Evolutionary conservation across 176 grass and related monocot species (phyloP).

Genomic region (Triticum urartu): DNA sequence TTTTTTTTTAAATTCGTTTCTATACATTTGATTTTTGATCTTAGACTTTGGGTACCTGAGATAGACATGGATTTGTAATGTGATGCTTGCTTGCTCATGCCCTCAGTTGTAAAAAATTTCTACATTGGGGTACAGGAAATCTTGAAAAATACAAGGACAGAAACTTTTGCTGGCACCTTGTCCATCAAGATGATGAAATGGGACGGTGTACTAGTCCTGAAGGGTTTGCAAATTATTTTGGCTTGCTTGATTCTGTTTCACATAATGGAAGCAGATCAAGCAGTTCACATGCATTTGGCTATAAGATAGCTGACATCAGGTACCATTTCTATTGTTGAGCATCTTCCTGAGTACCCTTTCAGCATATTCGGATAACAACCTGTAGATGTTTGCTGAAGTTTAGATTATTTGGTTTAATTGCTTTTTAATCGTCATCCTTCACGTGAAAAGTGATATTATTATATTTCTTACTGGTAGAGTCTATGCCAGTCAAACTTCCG

Average conservation of each 20-base stretch:
- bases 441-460: neutral
- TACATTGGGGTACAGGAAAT: slow-evolving; percentile 52
- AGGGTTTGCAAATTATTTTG: slow-evolving; percentile 77
- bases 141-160: slow-evolving; percentile 79
- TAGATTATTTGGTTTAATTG: slow-evolving; percentile 27
- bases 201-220: slow-evolving; percentile 76
- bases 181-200: slow-evolving; percentile 67
- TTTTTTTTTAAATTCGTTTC: neutral
- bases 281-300: slow-evolving; percentile 61
- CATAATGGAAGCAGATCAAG: slow-evolving; percentile 50
- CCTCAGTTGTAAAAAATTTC: neutral
- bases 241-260: slow-evolving; percentile 84
- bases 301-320: slow-evolving; percentile 83
- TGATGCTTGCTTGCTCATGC: slow-evolving; percentile 13
- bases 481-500: neutral
- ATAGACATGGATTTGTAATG: neutral
- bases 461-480: neutral
- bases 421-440: neutral
- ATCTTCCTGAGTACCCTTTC: slow-evolving; percentile 17
- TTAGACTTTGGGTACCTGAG: slow-evolving; percentile 1
- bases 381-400: neutral
- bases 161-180: slow-evolving; percentile 81
- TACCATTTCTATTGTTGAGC: slow-evolving; percentile 33
- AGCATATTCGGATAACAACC: neutral
- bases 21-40: neutral